A percentile compares a stretch with the other conserved stretches of the same genome.
phyloP scores from a whole-genome alignment of 495 filamentous ascomycete genomes.

The Hypoxylon rickii region DNA sequence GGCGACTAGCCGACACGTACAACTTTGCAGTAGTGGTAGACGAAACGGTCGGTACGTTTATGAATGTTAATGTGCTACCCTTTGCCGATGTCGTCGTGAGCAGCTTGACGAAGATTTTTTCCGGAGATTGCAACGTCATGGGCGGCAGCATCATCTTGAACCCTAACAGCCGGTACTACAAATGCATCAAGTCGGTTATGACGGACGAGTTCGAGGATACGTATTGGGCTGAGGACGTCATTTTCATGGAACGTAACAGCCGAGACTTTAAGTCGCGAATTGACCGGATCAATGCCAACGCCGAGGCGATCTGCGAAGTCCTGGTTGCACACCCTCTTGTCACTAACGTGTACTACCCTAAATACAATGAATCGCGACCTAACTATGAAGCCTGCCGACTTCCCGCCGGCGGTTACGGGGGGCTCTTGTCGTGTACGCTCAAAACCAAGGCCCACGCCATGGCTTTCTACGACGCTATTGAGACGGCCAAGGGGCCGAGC shows the following conservation, averaged over 20 bases:
- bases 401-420: conserved; percentile 84
- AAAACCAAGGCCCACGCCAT: conserved; percentile 69
- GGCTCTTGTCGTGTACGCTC: conserved; percentile 84
- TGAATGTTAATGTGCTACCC: conserved; percentile 90
- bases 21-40: conserved; percentile 92
- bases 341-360: conserved; percentile 86
- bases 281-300: conserved; percentile 82
- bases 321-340: conserved; percentile 62
- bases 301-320: conserved; percentile 78
- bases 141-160: conserved; percentile 88
- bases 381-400: conserved; percentile 81
- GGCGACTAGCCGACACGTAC: conserved; percentile 76
- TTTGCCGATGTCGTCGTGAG: conserved; percentile 90
- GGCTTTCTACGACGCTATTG: conserved; percentile 82
- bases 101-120: conserved; percentile 96
- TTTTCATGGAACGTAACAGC: conserved; percentile 96
- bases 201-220: conserved; percentile 77
- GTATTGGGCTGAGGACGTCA: conserved; percentile 89
- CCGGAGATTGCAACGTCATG: conserved; percentile 97
- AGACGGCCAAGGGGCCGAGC: conserved; percentile 91
- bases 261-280: conserved; percentile 87
- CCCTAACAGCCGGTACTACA: conserved; percentile 74
- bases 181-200: conserved; percentile 64
- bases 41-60: conserved; percentile 94
- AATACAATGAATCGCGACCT: conserved; percentile 66